These are phyloP conservation scores for Colletotrichum lupini DNA, from an alignment of 2,329 filamentous ascomycete genomes.

Conservation along the genomic window DNA sequence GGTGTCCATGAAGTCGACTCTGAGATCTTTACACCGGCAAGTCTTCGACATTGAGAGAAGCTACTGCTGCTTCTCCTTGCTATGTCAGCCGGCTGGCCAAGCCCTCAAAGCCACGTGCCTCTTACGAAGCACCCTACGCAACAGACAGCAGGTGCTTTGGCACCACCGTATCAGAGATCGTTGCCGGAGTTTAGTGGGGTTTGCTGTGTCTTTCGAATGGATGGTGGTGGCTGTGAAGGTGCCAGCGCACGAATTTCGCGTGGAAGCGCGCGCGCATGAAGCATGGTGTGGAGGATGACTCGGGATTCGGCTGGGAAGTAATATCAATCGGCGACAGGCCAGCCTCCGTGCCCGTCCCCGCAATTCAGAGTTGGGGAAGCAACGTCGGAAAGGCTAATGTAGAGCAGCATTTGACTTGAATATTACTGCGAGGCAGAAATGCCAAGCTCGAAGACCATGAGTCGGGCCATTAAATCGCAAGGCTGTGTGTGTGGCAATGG, in stretches of 20 bases:
- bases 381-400: neutral
- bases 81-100: neutral
- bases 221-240: slow-evolving; percentile 31
- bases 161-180: neutral
- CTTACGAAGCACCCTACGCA: slow-evolving; percentile 11
- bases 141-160: neutral
- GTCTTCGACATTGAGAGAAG: neutral
- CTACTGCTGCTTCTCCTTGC: neutral
- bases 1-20: neutral
- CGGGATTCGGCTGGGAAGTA: slow-evolving; percentile 11
- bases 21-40: neutral
- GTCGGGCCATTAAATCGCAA: neutral
- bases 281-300: slow-evolving; percentile 24
- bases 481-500: neutral
- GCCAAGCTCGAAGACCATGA: neutral
- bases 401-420: neutral
- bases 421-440: neutral
- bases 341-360: slow-evolving; percentile 12
- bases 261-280: slow-evolving; percentile 20
- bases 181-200: slow-evolving; percentile 16
- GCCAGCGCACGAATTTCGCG: slow-evolving; percentile 21
- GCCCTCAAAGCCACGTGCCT: slow-evolving; percentile 2
- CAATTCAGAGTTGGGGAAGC: slow-evolving; percentile 28
- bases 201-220: slow-evolving; percentile 1
- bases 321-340: slow-evolving; percentile 18